Evolutionary conservation across 1,139 yeast species (phyloP).

Genomic region (Zygosaccharomyces sapae): DNA sequence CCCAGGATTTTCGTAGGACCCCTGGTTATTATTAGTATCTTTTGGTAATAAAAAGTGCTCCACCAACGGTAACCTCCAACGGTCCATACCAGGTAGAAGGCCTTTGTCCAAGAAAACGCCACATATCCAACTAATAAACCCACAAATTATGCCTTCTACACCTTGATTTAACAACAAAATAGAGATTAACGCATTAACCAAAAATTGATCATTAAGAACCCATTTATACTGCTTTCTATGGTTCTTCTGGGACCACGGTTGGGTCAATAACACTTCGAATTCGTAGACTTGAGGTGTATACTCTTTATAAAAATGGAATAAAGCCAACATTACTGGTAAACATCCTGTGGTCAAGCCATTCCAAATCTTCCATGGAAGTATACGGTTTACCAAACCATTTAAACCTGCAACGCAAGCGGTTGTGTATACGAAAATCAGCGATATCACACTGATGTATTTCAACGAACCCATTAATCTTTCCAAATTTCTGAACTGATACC

Average conservation of each 20-base stretch:
- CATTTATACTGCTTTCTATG: constrained; percentile 20
- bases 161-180: constrained; percentile 33
- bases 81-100: constrained; percentile 29
- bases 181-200: constrained; percentile 24
- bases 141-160: constrained; percentile 26
- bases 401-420: constrained; percentile 18
- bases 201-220: constrained; percentile 33
- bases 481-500: constrained; percentile 33
- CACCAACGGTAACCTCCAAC: constrained; percentile 25
- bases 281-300: constrained; percentile 35
- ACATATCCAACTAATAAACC: constrained; percentile 32
- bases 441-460: constrained; percentile 30
- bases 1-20: constrained; percentile 3
- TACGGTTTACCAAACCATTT: constrained; percentile 18
- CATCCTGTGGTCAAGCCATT: constrained; percentile 31
- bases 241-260: constrained; percentile 22
- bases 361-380: constrained; percentile 25
- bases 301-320: constrained; percentile 35
- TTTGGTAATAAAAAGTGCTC: constrained; percentile 5
- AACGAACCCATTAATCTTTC: constrained; percentile 35
- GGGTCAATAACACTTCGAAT: constrained; percentile 26
- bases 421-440: constrained; percentile 27
- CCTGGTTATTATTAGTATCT: not conserved
- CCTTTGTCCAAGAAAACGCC: constrained; percentile 33
- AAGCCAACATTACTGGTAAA: constrained; percentile 26